Percentiles rank a stretch among this genome's conserved stretches.
Conservation (phyloP, 176 grass and related monocot species). For the Ensete glaucum region DNA sequence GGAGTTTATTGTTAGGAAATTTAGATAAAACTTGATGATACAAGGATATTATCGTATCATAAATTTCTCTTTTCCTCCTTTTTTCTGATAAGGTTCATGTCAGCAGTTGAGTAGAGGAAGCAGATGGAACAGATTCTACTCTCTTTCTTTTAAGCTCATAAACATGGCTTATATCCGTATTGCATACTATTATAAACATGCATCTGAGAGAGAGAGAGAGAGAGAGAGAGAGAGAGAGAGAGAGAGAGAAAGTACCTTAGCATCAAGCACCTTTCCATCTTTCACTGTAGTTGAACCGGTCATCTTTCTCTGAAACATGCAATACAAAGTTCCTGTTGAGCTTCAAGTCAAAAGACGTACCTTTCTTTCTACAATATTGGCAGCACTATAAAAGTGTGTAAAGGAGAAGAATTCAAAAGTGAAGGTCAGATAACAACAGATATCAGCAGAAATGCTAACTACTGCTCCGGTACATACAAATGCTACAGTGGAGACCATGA, state of each 20-base stretch:
- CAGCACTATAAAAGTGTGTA: background rate
- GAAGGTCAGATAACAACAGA: background rate
- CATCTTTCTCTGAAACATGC: background rate
- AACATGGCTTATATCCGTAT: background rate
- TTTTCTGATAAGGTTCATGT: too few species aligned
- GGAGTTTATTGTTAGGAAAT: too few species aligned
- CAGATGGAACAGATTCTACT: too few species aligned
- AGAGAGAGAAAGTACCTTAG: background rate
- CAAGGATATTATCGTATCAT: too few species aligned
- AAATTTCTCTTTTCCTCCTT: too few species aligned
- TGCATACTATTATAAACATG: background rate
- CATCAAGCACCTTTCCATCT: background rate
- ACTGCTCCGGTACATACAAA: too few species aligned
- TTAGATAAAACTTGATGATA: too few species aligned
- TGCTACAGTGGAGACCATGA: too few species aligned
- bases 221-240: background rate
- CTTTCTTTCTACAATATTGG: background rate
- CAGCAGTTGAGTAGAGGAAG: too few species aligned
- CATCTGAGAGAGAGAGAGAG: background rate
- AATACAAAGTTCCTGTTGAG: conserved; percentile 24
- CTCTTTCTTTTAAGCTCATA: too few species aligned
- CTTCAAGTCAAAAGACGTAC: background rate
- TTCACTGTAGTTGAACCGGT: background rate
- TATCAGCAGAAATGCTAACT: background rate
- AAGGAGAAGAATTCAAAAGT: background rate